These are phyloP conservation scores for Hebeloma cylindrosporum DNA, from an alignment of 768 basidiomycete genomes.

Conservation along the genomic window DNA sequence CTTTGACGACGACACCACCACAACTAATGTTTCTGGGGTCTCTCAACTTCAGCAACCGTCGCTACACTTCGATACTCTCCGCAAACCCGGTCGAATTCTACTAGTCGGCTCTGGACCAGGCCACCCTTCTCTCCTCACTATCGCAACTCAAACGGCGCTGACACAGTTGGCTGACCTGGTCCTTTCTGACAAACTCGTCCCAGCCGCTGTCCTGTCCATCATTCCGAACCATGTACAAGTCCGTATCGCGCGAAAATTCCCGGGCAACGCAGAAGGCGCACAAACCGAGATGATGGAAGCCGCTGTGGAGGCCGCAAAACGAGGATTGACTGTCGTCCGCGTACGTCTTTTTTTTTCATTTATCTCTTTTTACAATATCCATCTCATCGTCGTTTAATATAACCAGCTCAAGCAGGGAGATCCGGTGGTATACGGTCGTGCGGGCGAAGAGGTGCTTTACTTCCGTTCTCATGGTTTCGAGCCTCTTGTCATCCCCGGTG, in stretches of 20 bases:
- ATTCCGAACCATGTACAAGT: conserved; percentile 74
- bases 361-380: conserved; percentile 7
- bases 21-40: conserved; percentile 5
- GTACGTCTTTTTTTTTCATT: conserved; percentile 42
- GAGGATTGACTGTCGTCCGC: conserved; percentile 84
- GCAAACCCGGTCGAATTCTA: conserved; percentile 67
- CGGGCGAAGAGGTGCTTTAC: conserved; percentile 92
- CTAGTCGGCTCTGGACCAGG: conserved; percentile 96
- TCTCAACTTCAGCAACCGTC: conserved; percentile 21
- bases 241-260: conserved; percentile 94
- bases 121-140: conserved; percentile 87
- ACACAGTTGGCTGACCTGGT: conserved; percentile 83
- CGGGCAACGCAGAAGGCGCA: conserved; percentile 94
- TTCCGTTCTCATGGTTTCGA: conserved; percentile 87
- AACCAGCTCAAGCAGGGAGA: conserved; percentile 93
- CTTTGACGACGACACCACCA: conserved; percentile 3
- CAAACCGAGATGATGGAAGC: conserved; percentile 94
- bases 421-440: conserved; percentile 91
- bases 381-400: conserved; percentile 12
- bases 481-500: conserved; percentile 83
- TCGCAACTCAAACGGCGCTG: conserved; percentile 80
- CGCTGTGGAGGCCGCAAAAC: conserved; percentile 77
- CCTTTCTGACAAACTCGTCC: conserved; percentile 95
- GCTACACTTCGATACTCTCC: conserved; percentile 35
- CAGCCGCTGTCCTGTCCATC: conserved; percentile 79